Evolutionary conservation across 2,329 filamentous ascomycete genomes (phyloP), one percentile per base, ranked within the genome.

Genomic region (Epichloe gansuensis): DNA sequence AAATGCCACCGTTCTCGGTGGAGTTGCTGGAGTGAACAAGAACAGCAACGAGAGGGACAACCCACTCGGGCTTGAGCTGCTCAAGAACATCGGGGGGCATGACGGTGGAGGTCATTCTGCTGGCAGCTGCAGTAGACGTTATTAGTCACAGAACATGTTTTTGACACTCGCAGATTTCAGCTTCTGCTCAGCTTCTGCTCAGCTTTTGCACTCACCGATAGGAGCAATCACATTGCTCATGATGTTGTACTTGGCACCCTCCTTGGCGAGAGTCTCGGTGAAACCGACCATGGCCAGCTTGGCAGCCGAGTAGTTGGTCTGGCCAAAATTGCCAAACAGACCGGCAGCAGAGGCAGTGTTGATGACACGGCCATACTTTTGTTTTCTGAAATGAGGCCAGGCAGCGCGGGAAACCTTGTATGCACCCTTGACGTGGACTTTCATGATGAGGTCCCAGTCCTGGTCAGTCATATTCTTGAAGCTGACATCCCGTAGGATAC

Each of bases 381-480:
- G 93, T 75, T 97, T 97, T 65, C 91, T 81, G 80, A 98, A 97
- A 71, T 97, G 78, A 54, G 91, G 89, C 91, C 93, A 98, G 50
- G 93, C 93, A 57, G 93, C 93, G 69, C 83, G 84, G 55, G 93
- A 80, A 69, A 88, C 95, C 81, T 95, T 97, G 79, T 95, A 98
- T 64, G 89, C 85, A 61, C 93, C 93, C 66, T 82, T 86, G 62
- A 96, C 83, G 71, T 98, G 91, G 53, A 97, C 91, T 67, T 82
- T 85, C 71, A 91, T 87, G 67, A 96, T 87, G 60, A 96, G 74
- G 67, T 98, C 91, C 93, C 93, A 98, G 70, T 98, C 93, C 66
- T 85, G 73, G 68, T 98, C 93, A 69, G 85, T 93, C 81, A 97
- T 94, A 74, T 97, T 97, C 80, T 95, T 95, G 76, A 98, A 97